Percentiles rank a stretch among this genome's conserved stretches.
These are phyloP conservation scores for Isochrysis galbana DNA, from an alignment of 78 protist species.

Conservation along the genomic window DNA sequence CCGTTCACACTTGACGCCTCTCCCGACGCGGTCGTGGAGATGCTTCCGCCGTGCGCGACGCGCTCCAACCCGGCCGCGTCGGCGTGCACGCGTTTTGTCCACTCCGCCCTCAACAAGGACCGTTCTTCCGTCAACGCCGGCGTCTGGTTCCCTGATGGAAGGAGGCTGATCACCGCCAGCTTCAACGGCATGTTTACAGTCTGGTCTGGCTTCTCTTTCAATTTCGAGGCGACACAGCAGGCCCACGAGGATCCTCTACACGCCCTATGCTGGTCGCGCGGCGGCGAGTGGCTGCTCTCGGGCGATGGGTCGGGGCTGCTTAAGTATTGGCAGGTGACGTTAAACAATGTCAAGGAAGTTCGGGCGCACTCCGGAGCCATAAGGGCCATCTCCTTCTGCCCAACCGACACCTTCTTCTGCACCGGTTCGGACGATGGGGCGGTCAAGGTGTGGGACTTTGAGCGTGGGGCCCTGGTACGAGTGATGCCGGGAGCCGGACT, in stretches of 20 bases:
- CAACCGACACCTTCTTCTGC: conserved; percentile 82
- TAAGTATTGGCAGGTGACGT: conserved; percentile 91
- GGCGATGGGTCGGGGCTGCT: conserved; percentile 80
- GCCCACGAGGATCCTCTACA: conserved; percentile 81
- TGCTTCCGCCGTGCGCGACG: background rate
- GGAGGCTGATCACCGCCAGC: conserved; percentile 81
- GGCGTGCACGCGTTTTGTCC: conserved; percentile 64
- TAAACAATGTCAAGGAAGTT: conserved; percentile 84
- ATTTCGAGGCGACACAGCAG: conserved; percentile 83
- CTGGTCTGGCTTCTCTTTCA: conserved; percentile 86
- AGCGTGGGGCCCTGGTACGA: background rate
- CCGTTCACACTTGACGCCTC: background rate
- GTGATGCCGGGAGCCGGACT: conserved; percentile 45
- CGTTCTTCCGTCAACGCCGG: conserved; percentile 71
- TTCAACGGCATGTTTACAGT: conserved; percentile 82
- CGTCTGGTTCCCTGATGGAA: conserved; percentile 85
- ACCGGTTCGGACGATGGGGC: conserved; percentile 83
- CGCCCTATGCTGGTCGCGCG: conserved; percentile 82
- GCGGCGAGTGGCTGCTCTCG: conserved; percentile 81
- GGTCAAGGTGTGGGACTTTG: conserved; percentile 83
- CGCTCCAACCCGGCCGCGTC: background rate
- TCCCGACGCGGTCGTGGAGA: background rate
- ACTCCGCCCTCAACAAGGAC: conserved; percentile 66
- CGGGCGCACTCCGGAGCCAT: conserved; percentile 56
- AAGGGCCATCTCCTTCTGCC: conserved; percentile 43